phyloP scores from a whole-genome alignment of 2,329 filamentous ascomycete genomes.

The Albifimbria verrucaria region DNA sequence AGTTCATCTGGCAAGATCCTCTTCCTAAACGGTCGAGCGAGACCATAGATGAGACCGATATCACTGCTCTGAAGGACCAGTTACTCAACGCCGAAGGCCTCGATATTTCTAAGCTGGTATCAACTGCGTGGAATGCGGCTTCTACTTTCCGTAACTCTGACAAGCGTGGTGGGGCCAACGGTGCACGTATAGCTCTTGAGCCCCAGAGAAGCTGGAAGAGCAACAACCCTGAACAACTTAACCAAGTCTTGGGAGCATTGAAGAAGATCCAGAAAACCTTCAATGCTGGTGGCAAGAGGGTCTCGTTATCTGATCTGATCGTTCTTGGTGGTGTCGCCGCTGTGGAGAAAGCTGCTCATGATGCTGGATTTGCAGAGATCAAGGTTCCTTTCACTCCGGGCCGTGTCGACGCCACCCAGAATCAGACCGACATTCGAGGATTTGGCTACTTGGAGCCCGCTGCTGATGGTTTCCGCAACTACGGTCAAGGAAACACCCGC shows the following conservation, averaged over 20 bases:
- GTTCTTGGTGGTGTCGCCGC: constrained; percentile 70
- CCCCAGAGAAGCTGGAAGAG: constrained; percentile 70
- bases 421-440: constrained; percentile 66
- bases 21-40: constrained; percentile 58
- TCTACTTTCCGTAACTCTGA: constrained; percentile 72
- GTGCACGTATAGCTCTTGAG: constrained; percentile 70
- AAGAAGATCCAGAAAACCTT: constrained; percentile 65
- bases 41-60: constrained; percentile 59
- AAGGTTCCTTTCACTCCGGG: constrained; percentile 70
- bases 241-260: constrained; percentile 57
- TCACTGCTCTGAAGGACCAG: constrained; percentile 64
- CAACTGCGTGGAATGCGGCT: constrained; percentile 65
- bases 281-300: constrained; percentile 64
- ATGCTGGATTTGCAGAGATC: constrained; percentile 40
- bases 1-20: constrained; percentile 72
- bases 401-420: constrained; percentile 67
- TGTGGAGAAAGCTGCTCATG: constrained; percentile 65
- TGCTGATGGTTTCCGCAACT: constrained; percentile 79
- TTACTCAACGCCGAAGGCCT: constrained; percentile 60
- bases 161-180: constrained; percentile 81
- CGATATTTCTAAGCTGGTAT: constrained; percentile 58
- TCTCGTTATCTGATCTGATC: constrained; percentile 76
- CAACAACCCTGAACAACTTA: constrained; percentile 69
- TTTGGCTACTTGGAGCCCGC: constrained; percentile 65
- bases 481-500: constrained; percentile 58